Evolutionary conservation across 768 basidiomycete genomes (phyloP), one percentile per base, ranked within the genome.

Genomic region (Vararia minispora): DNA sequence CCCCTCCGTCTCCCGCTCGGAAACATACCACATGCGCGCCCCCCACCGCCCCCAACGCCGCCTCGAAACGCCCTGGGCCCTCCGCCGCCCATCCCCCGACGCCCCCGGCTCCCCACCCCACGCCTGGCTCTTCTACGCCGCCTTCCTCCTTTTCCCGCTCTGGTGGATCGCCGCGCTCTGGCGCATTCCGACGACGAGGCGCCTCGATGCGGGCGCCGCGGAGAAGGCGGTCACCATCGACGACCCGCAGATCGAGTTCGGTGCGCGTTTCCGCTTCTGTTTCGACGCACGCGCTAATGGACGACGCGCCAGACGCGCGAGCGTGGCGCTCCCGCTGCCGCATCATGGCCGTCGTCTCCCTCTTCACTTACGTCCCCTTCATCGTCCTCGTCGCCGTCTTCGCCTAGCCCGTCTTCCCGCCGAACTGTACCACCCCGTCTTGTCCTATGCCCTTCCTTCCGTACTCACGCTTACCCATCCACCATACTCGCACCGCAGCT

Each of bases 311-410:
- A 86, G 84, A 87, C 55, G 79, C 82, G 8, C 70, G 64, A 50
- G 69, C 72, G 25, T 87, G 84, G 84, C 74, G 83, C 37, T 63
- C 61, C 40, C 75, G 84, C 35, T 86, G 82, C 62, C 79, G 84
- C 30, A 59, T 82, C 46, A 78, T 84, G 80, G 62, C 74, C 24
- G 64, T 55, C 27, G 55, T 84, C 30, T 81, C 82, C 28, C 47
- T 85, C 26, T 53, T 85, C 55, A 84, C 81, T 16, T 87, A 87
- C 56, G 63, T 85, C 44, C 84, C 84, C 11, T 83, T 87, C 57
- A 77, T 87, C 55, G 62, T 81, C 46, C 71, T 80, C 42, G 63
- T 84, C 47, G 77, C 76, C 46, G 63, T 85, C 47, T 83, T 79
- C 53, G 75, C 52, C n/a, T n/a, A n/a, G n/a, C n/a, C 6, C 56